Base-by-base conservation (phyloP, 2,329 filamentous ascomycete species). In the Curvularia spicifera region DNA sequence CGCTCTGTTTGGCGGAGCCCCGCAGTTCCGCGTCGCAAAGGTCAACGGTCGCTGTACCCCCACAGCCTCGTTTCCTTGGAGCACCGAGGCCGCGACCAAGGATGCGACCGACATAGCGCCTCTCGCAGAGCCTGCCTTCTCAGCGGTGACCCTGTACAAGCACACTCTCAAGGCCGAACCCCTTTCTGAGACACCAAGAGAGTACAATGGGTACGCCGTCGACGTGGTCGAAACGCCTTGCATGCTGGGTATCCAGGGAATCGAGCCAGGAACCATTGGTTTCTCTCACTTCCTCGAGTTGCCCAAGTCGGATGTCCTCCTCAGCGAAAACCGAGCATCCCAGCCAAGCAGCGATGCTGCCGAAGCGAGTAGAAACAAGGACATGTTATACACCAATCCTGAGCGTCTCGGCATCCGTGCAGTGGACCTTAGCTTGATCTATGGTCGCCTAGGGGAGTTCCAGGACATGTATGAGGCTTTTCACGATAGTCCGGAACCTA, bases 1-100 rank as follows among this genome's bases (percentile, higher is more conserved):
- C 76, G 86, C 87, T 74, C 83, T 91, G 68, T 91, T 91, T 79
- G 89, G 88, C 26, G 89, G 89, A n/a, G 89, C 89, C 43, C 89
- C 89, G 62, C 88, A 90, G 72, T 91, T 89, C 78, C 87, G 87
- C 73, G 83, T 85, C 64, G 82, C 85, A 51, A 83, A 82, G 57
- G 83, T 86, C 66, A 84, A 84, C 81, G 71, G 83, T 82, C 57
- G 85, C 82, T 84, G 85, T 22, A 83, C 86, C 66, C 87, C 88
- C 22, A 85, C 81, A 48, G 86, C 88, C 28, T 85, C 86, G 37
- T 91, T 87, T 70, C 88, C 88, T 1, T 90, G 87, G 83, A 86
- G 91, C 71, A 82, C 85, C 61, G 65, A 68, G 8, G 55, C 89
- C 56, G 78, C 82, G 65, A 86, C 88, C 64, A 81, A 84, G 54